Evolutionary conservation across 306 rosid genomes (phyloP), one percentile per base, ranked within the genome.

Genomic region (Abrus precatorius): DNA sequence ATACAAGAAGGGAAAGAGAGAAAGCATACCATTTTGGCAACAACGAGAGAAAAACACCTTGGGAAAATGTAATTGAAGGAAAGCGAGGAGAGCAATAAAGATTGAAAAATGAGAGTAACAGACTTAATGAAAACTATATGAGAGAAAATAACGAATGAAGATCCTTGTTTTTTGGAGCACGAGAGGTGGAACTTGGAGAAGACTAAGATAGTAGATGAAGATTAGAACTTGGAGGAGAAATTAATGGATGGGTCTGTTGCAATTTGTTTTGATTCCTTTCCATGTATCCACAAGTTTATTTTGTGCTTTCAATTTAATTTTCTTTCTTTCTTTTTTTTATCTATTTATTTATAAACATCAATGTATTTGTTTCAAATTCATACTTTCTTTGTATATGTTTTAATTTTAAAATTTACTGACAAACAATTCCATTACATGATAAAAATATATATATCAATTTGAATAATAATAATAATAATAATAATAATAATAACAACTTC

Each of bases 21-120:
- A 57, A 62, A 50, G 60, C 86, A 81, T 85, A 92, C 97, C 97
- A 92, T 92, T 84, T 86, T 86, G 88, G 50, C 73, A 87, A 88
- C 82, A 86, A 82, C 69, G 86, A 71, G 81, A 82, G 84, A 84
- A 80, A 77, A 75, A 66, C 75, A 81, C 76, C 88, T 73, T 72
- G 83, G 59, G 81, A 84, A 36, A 68, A 83, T 85, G 80, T 57
- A 81, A 76, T 67, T 60, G 66, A 84, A 50, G 52, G 80, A 72
- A 78, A 5, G 52, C 30, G 43, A 54, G 43, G 50, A 28, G 55
- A 76, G 77, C 44, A 69, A 72, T 67, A 49, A 72, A 74, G 86
- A 82, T 80, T 75, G 85, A 44, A 72, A 82, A 72, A n/a, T 81
- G 73, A 57, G 77, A 69, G 69, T 75, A 74, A 82, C 40, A 77